Evolutionary conservation across 1,139 yeast genomes (phyloP), one percentile per base, ranked within the genome.

Genomic region (Kodamaea arcana): DNA sequence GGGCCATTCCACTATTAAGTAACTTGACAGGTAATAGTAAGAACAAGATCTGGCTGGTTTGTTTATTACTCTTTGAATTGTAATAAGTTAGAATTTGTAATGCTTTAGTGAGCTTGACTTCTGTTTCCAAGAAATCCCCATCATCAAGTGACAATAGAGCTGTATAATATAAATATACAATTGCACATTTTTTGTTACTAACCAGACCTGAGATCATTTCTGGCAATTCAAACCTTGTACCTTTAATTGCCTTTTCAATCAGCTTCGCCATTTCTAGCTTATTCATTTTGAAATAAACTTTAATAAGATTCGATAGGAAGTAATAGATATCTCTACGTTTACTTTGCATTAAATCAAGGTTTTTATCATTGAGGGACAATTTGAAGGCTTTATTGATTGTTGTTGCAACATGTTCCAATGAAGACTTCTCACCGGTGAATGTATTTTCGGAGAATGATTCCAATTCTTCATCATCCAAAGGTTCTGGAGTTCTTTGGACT

Each of bases 191-290:
- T 18, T 35, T 35, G 11, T 28, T 36, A 12, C n/a, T 20, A 7
- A 26, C 20, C 20, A 25, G 23, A 8, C 77, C 69, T 6, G 77
- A 50, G 3, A 68, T 58, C 42, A 83, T 62, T 27, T 74, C 77
- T 4, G 75, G 76, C 20, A 69, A 48, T 28, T 59, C 54, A 13
- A 61, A 60, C 14, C 70, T 54, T 39, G 81, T 74, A 4, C 79
- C 75, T 24, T 65, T 71, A 30, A 88, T 62, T 2, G 90, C 96
- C 53, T 81, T 80, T 39, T 86, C 79, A 38, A 87, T 72, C 35
- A 87, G 83, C 47, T 80, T 81, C 13, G 94, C 94, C 50, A 88
- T 72, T 42, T 88, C 87, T 32, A 77, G 65, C 48, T 84, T 85
- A 37, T 75, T 72, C 48, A 88, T 65, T 47, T 69, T 67, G 60